phyloP scores from a whole-genome alignment of 2,329 filamentous ascomycete species.

The Diaporthe sp. region DNA sequence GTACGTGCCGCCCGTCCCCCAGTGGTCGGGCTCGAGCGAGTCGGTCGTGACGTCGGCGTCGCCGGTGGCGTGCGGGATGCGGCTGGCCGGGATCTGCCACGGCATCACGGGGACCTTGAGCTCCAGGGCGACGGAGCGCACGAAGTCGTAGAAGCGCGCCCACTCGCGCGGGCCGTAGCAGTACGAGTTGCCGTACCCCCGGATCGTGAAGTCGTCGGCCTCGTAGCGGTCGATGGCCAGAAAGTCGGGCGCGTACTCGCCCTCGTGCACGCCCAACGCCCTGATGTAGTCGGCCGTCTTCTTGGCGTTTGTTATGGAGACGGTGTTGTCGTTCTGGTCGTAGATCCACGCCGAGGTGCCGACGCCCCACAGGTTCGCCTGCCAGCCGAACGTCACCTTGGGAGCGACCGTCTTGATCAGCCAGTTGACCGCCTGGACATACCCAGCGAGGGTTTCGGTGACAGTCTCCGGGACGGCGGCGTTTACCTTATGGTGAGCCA shows the following conservation, averaged over 20 bases:
- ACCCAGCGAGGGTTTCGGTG: background rate
- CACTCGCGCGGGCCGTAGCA: constrained; percentile 19
- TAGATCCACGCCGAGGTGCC: constrained; percentile 18
- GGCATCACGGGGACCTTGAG: constrained; percentile 14
- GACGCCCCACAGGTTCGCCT: constrained; percentile 10
- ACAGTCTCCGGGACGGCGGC: background rate
- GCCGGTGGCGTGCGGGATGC: background rate
- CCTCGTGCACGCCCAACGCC: background rate
- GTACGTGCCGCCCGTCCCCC: constrained; percentile 21
- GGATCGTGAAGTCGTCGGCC: constrained; percentile 13
- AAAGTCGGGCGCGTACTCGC: constrained; percentile 3
- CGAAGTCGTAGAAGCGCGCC: constrained; percentile 1
- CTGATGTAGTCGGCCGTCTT: background rate
- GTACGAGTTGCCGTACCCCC: background rate
- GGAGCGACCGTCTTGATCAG: background rate
- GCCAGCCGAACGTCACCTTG: constrained; percentile 9
- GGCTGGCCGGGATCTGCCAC: constrained; percentile 16
- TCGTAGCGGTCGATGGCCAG: constrained; percentile 21
- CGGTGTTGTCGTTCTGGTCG: background rate
- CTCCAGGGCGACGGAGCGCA: background rate
- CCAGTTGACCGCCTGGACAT: constrained; percentile 8
- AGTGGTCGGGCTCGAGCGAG: constrained; percentile 17
- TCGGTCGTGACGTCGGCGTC: background rate
- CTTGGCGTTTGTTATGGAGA: background rate
- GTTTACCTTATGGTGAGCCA: background rate